Conservation (phyloP, 2,329 filamentous ascomycete species). For the Mariannaea elegans region DNA sequence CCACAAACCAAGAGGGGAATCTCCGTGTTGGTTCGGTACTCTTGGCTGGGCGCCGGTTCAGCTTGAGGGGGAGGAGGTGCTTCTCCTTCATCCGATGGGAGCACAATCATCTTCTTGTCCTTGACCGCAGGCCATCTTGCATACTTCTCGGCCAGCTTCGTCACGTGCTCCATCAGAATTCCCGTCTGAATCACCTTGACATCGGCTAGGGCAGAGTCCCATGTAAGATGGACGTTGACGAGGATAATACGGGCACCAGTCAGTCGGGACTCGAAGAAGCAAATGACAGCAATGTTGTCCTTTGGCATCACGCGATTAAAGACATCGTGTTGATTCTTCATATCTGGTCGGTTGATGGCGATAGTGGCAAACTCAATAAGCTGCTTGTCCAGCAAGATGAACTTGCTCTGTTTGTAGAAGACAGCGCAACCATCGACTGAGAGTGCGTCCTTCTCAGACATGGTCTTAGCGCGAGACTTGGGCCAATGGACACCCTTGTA, state of each 20-base stretch:
- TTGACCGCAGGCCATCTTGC: conserved; percentile 80
- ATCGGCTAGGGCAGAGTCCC: conserved; percentile 90
- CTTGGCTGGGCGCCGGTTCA: conserved; percentile 81
- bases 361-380: conserved; percentile 91
- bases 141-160: conserved; percentile 86
- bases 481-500: conserved; percentile 97
- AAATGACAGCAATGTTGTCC: conserved; percentile 93
- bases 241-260: conserved; percentile 94
- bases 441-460: conserved; percentile 88
- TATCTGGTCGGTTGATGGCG: conserved; percentile 93
- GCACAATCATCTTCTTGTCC: conserved; percentile 74
- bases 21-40: conserved; percentile 85
- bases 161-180: conserved; percentile 91
- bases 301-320: conserved; percentile 99
- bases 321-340: conserved; percentile 96
- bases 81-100: conserved; percentile 56
- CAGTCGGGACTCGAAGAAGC: conserved; percentile 89
- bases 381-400: conserved; percentile 92
- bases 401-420: conserved; percentile 96
- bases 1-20: conserved; percentile 93
- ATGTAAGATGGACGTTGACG: conserved; percentile 93
- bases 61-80: conserved; percentile 56
- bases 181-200: conserved; percentile 97
- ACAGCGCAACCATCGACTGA: conserved; percentile 96
- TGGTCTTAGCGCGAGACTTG: conserved; percentile 88